Conservation (phyloP, 805 yeast genomes). For the Yarrowia porcina region DNA sequence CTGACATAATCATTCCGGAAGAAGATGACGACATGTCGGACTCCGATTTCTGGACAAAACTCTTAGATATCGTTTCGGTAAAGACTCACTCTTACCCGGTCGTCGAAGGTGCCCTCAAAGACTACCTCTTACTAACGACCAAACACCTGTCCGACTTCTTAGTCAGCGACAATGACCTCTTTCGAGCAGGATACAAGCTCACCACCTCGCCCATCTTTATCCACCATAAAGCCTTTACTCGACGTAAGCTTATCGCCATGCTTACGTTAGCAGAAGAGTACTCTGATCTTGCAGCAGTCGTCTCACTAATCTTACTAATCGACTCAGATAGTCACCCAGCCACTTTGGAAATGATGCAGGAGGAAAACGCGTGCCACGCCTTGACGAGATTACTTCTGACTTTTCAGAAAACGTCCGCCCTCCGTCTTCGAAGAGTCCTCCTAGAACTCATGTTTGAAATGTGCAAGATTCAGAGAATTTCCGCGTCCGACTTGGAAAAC, state of each 20-base stretch:
- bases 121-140: slow-evolving; percentile 5
- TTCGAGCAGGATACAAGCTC: slow-evolving; percentile 42
- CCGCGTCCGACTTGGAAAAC: slow-evolving; percentile 42
- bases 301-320: slow-evolving; percentile 45
- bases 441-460: slow-evolving; percentile 55
- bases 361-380: slow-evolving; percentile 49
- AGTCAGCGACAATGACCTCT: neutral
- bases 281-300: slow-evolving; percentile 40
- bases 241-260: slow-evolving; percentile 40
- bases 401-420: slow-evolving; percentile 39
- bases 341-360: slow-evolving; percentile 47
- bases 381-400: slow-evolving; percentile 47
- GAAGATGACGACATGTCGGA: neutral
- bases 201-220: slow-evolving; percentile 51
- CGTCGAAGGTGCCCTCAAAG: neutral
- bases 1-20: neutral
- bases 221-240: slow-evolving; percentile 49
- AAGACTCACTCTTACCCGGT: slow-evolving; percentile 1
- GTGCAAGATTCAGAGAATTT: slow-evolving; percentile 50
- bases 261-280: slow-evolving; percentile 34
- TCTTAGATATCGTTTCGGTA: neutral
- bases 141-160: neutral
- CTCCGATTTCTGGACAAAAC: slow-evolving; percentile 1
- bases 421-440: slow-evolving; percentile 44
- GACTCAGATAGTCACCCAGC: slow-evolving; percentile 46